These are phyloP conservation scores for Populus hybrid DNA, from an alignment of 441 rosid species.

Conservation along the genomic window DNA sequence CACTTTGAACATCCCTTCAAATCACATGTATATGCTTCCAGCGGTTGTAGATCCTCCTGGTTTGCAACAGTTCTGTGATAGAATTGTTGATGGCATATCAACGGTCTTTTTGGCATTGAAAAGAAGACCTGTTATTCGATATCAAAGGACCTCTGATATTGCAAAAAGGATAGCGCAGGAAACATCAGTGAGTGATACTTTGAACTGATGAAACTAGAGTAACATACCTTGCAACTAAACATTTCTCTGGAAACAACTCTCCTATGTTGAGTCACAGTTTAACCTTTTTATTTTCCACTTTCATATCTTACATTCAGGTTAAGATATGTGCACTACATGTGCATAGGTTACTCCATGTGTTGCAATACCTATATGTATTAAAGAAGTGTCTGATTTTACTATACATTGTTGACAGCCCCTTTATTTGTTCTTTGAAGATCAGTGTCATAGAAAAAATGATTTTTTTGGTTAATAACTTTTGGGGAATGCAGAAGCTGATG, in stretches of 20 bases:
- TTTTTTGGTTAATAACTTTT: conserved; percentile 4
- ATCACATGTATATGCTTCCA: conserved; percentile 85
- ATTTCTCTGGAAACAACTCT: not conserved
- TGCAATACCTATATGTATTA: not conserved
- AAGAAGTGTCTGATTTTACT: not conserved
- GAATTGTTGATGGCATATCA: conserved; percentile 85
- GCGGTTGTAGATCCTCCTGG: conserved; percentile 90
- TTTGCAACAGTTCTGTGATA: conserved; percentile 77
- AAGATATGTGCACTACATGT: not conserved
- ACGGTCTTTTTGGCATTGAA: conserved; percentile 82
- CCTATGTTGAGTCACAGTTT: not conserved
- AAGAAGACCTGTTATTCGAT: conserved; percentile 88
- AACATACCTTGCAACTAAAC: not conserved
- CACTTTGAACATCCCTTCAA: conserved; percentile 72
- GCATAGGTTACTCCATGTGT: not conserved
- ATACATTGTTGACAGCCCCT: not conserved
- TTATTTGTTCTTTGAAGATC: not conserved
- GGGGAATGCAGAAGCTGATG: conserved; percentile 76
- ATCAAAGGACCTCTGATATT: conserved; percentile 88
- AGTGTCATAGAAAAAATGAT: conserved; percentile 10
- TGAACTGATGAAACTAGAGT: not conserved
- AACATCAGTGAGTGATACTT: conserved; percentile 62
- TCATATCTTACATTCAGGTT: conserved; percentile 1
- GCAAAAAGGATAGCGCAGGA: conserved; percentile 98
- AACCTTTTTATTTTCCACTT: not conserved